A percentile compares a stretch with the other conserved stretches of the same genome.
These are phyloP conservation scores for Neurospora intermedia DNA, from an alignment of 495 filamentous ascomycete genomes.

Conservation along the genomic window DNA sequence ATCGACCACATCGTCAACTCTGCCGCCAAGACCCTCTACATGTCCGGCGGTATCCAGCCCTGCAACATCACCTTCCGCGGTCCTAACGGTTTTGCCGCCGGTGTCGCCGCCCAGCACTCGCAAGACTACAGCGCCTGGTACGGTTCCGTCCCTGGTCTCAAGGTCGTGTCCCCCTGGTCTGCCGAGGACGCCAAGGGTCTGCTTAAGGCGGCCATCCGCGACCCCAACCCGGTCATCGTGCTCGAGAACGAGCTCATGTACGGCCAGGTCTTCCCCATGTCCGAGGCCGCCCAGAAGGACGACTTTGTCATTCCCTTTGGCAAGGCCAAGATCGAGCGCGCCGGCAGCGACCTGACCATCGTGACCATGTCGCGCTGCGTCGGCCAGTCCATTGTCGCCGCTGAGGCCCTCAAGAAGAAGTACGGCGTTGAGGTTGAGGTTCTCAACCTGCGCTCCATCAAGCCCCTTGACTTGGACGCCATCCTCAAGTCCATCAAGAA, in stretches of 20 bases:
- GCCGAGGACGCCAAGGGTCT: slow-evolving; percentile 97
- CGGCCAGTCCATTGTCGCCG: slow-evolving; percentile 80
- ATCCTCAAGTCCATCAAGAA: slow-evolving; percentile 98
- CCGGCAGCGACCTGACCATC: slow-evolving; percentile 90
- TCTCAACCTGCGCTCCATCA: slow-evolving; percentile 94
- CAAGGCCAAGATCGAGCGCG: slow-evolving; percentile 97
- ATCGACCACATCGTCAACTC: slow-evolving; percentile 99
- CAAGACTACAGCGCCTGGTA: slow-evolving; percentile 99
- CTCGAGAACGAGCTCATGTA: slow-evolving; percentile 98
- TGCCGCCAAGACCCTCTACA: slow-evolving; percentile 97
- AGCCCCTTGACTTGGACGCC: slow-evolving; percentile 88
- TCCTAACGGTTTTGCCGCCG: slow-evolving; percentile 92
- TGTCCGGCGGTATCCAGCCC: slow-evolving; percentile 98
- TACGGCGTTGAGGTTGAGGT: slow-evolving; percentile 95
- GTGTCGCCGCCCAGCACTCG: slow-evolving; percentile 95
- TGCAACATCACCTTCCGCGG: slow-evolving; percentile 99
- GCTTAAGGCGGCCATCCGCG: slow-evolving; percentile 92
- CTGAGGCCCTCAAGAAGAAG: slow-evolving; percentile 82
- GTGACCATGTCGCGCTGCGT: slow-evolving; percentile 91
- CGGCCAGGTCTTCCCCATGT: slow-evolving; percentile 90
- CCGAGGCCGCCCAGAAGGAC: slow-evolving; percentile 82
- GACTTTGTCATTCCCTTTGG: slow-evolving; percentile 95
- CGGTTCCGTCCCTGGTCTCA: slow-evolving; percentile 91
- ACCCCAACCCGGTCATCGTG: slow-evolving; percentile 91
- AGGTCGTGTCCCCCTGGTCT: slow-evolving; percentile 92